Base-by-base conservation (phyloP, 768 basidiomycete species). In the Mycena kentingensis region DNA sequence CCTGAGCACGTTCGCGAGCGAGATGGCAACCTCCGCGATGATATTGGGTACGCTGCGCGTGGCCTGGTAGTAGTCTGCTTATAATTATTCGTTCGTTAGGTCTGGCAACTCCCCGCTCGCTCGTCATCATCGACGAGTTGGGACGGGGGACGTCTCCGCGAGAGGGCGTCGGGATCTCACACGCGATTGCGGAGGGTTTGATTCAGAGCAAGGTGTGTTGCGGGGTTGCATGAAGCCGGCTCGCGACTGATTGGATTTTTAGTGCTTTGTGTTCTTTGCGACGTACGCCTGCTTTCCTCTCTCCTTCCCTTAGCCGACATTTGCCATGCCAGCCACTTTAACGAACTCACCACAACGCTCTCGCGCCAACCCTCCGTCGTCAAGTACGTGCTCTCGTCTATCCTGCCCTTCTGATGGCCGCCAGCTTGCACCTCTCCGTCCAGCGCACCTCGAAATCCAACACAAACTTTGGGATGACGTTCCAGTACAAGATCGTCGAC, bases 21-120 rank as follows among this genome's bases (percentile, higher is more conserved):
- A 99, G 70, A 98, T 99, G 92, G 83, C 88, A 1, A 84, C 90
- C 2, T 86, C 86, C 22, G 89, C 93, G 1, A 93, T 94, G 90
- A 93, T 98, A 48, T 72, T 96, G 39, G 88, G 93, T 85, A 53
- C 47, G 67, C 37, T 6, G 31, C 18, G 4, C 18, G 7, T 15
- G 13, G 27, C 36, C 24, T 12, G 34, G 16, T 36, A 42, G 49
- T 10, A 38, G 4, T 34, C 27, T 19, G 4, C 2, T 49, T 8
- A n/a, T 27, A 6, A 15, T 16, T 26, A 15, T 12, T n/a, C 48
- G 41, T 21, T 27, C 55, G 4, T 15, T 56, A 87, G 90, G 90
- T 1, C 74, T 96, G 13, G 84, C 89, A 6, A 81, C 85, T 2
- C 69, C 79, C 0, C 79, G 78, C 31, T 83, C 87, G 0, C 73